Evolutionary conservation across 139 green algal species (phyloP), one percentile per base, ranked within the genome.

Genomic region (Chlorella vulgaris): DNA sequence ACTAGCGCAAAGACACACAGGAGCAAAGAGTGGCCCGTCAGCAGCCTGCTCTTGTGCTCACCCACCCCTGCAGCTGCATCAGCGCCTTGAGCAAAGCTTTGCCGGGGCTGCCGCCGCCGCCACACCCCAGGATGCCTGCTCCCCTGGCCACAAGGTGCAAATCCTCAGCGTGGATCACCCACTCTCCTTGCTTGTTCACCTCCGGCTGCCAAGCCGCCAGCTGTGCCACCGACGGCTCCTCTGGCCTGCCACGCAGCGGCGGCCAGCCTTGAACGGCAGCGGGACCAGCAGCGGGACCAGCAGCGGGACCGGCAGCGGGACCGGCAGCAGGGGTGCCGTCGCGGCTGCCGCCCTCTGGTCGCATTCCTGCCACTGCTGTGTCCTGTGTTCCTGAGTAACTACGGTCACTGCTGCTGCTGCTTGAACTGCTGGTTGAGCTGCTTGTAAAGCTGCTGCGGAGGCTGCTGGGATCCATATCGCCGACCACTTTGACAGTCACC

Each of bases 61-160:
- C 71, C 29, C 40, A 71, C 53, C 47, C 50, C 39, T 65, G 26
- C 33, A 88, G 75, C 50, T 80, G 51, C 71, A 82, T 60, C 6
- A 73, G 28, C 31, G 85, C 53, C 28, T 87, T 85, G 6, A 90
- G 83, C 68, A 81, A 68, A 7, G 79, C 79, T 24, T 76, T 81
- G 70, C 58, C 38, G 8, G 84, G 63, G 38, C 76, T 87, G 39
- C 86, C 86, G 7, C 86, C 86, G 13, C 86, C 86, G 3, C 86
- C 86, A 15, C 63, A 66, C 26, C 86, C 86, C 39, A 90, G 71
- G 0, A 88, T 77, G n/a, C 83, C 83, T 31, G 65, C 60, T 4
- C 86, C 86, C 2, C 80, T 36, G 7, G 79, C 73, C 35, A 88
- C 63, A 19, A 80, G 42, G 31, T 80, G 63, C 70, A 88, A 33